Evolutionary conservation across 495 filamentous ascomycete genomes (phyloP).

Genomic region (Talaromyces nanjingensis): DNA sequence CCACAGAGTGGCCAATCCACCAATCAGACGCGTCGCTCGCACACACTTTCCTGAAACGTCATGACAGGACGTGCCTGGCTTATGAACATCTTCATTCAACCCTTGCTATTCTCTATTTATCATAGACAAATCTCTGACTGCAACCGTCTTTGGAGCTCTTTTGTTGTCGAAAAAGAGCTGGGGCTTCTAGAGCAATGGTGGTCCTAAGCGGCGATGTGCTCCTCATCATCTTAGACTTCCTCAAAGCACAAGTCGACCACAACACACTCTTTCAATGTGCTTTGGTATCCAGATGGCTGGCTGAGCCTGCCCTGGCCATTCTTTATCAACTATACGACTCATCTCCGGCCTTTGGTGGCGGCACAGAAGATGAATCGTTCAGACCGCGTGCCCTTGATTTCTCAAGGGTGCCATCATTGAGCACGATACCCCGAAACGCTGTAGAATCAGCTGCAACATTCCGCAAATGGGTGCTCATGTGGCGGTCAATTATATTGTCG

Average conservation of each 20-base stretch:
- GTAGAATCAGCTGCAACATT: constrained; percentile 13
- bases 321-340: constrained; percentile 54
- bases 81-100: background rate
- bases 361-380: constrained; percentile 30
- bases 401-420: background rate
- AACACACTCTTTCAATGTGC: constrained; percentile 25
- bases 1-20: background rate
- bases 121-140: background rate
- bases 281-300: constrained; percentile 28
- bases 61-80: background rate
- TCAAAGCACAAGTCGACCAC: constrained; percentile 19
- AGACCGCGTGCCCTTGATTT: constrained; percentile 12
- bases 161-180: background rate
- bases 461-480: constrained; percentile 53
- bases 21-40: background rate
- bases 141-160: background rate
- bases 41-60: background rate
- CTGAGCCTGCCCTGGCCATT: constrained; percentile 48
- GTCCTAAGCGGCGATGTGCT: constrained; percentile 19
- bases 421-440: background rate
- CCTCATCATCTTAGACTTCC: constrained; percentile 22
- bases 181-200: constrained; percentile 13
- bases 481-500: constrained; percentile 64
- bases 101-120: background rate
- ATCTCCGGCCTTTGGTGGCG: constrained; percentile 27